Evolutionary conservation across 192 early-diverging fungal species (phyloP).

Genomic region (Backusella parvicylindrica): DNA sequence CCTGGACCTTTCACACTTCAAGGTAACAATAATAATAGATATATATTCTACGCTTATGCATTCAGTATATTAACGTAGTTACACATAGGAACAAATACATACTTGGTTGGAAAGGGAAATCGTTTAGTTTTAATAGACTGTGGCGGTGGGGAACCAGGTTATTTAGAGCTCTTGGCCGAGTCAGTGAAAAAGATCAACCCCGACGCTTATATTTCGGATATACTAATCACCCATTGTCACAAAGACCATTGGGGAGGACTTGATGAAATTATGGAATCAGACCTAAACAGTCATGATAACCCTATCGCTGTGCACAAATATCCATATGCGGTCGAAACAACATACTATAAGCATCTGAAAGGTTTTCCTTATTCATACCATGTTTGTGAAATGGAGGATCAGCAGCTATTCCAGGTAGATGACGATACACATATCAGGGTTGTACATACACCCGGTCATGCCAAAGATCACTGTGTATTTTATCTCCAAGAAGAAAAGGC

Average conservation of each 20-base stretch:
- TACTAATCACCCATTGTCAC: slow-evolving; percentile 82
- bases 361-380: slow-evolving; percentile 14
- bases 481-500: slow-evolving; percentile 60
- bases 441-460: slow-evolving; percentile 79
- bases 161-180: slow-evolving; percentile 50
- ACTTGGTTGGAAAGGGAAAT: slow-evolving; percentile 74
- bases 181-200: slow-evolving; percentile 46
- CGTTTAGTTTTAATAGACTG: slow-evolving; percentile 71
- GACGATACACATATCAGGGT: slow-evolving; percentile 59
- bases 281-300: not conserved
- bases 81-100: slow-evolving; percentile 74
- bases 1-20: slow-evolving; percentile 77
- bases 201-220: slow-evolving; percentile 55
- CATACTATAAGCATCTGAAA: slow-evolving; percentile 1
- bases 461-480: slow-evolving; percentile 75
- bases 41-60: not conserved
- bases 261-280: slow-evolving; percentile 32
- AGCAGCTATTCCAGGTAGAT: slow-evolving; percentile 55
- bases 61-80: not conserved
- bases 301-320: slow-evolving; percentile 20
- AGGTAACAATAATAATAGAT: slow-evolving; percentile 33
- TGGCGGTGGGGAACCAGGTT: slow-evolving; percentile 71
- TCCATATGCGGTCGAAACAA: not conserved
- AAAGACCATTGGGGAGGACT: slow-evolving; percentile 47
- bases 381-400: slow-evolving; percentile 42